Evolutionary conservation across 1,139 yeast species (phyloP).

Genomic region (Kodamaea alishanica): DNA sequence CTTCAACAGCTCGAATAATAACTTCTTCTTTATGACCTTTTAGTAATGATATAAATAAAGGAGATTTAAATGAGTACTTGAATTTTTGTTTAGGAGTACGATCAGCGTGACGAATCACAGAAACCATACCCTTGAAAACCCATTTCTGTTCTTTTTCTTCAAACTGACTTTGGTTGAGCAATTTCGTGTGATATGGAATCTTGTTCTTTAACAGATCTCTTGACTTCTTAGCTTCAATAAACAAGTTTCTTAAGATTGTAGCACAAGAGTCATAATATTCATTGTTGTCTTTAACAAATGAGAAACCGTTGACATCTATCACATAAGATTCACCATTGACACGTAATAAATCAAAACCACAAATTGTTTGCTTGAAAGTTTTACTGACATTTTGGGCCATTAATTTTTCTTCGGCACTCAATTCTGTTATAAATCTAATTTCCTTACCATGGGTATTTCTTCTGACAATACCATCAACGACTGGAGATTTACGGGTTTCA

Average conservation of each 20-base stretch:
- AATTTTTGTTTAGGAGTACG: conserved; percentile 99
- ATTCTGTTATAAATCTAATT: conserved; percentile 80
- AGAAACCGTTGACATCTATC: conserved; percentile 96
- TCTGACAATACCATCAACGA: conserved; percentile 96
- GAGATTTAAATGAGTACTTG: conserved; percentile 89
- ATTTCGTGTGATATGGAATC: conserved; percentile 37
- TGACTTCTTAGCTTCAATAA: conserved; percentile 53
- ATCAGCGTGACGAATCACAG: conserved; percentile 95
- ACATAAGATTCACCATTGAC: conserved; percentile 88
- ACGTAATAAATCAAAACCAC: conserved; percentile 93
- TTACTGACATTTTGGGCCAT: conserved; percentile 78
- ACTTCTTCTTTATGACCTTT: conserved; percentile 97
- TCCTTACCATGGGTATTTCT: conserved; percentile 98
- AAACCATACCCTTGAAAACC: conserved; percentile 91
- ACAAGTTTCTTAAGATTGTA: conserved; percentile 68
- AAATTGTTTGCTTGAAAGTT: conserved; percentile 88
- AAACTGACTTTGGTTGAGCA: conserved; percentile 39
- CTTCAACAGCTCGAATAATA: conserved; percentile 84
- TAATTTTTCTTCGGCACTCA: conserved; percentile 65
- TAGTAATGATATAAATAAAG: conserved; percentile 76
- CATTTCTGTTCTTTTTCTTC: conserved; percentile 92
- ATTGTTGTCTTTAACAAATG: conserved; percentile 90
- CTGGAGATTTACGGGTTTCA: conserved; percentile 97
- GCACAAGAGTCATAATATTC: conserved; percentile 86
- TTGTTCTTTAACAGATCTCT: conserved; percentile 40